Percentiles rank a stretch among this genome's conserved stretches.
These are phyloP conservation scores for Petunia secreta DNA, from an alignment of 257 asterid genomes.

Conservation along the genomic window DNA sequence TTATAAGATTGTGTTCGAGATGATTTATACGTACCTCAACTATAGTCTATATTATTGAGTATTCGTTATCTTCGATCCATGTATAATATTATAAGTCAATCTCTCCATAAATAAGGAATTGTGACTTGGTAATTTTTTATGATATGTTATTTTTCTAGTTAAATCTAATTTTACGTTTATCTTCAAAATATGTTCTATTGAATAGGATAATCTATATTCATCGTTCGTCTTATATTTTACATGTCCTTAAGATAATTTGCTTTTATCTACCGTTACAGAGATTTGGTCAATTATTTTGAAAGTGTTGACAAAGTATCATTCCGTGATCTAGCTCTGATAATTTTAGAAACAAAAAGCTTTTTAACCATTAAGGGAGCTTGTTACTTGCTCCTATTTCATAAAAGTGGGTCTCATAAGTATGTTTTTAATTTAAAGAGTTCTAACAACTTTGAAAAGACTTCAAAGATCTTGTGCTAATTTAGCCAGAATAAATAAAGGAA, in stretches of 20 bases:
- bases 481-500: background rate
- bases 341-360: background rate
- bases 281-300: background rate
- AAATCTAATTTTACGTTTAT: too few species aligned
- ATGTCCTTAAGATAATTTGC: background rate
- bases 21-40: too few species aligned
- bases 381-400: background rate
- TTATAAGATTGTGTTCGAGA: too few species aligned
- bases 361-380: background rate
- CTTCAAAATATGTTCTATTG: background rate
- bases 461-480: background rate
- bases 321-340: background rate
- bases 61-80: too few species aligned
- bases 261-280: background rate
- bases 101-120: background rate
- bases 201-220: background rate
- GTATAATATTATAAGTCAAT: too few species aligned
- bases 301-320: background rate
- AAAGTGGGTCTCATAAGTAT: background rate
- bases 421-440: background rate
- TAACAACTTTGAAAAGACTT: background rate
- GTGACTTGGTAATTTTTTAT: background rate
- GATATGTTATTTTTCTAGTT: background rate
- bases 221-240: background rate
- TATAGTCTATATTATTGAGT: too few species aligned